Conservation (phyloP, 345 rosid species). For the Melaleuca quinquenervia region DNA sequence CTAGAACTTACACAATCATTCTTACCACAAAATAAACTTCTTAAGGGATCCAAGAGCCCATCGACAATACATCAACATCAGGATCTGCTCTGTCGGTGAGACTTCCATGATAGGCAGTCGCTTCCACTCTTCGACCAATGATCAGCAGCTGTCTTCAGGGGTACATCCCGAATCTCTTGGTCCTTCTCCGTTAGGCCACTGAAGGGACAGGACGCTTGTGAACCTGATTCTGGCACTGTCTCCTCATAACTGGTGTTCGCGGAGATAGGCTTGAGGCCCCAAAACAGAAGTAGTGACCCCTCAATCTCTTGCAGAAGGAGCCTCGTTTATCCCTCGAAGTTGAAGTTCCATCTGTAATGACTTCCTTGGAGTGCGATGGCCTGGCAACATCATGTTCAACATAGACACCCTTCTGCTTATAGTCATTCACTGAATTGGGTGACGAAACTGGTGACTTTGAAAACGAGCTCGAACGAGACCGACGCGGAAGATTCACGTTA, state of each 20-base stretch:
- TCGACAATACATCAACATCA: background rate
- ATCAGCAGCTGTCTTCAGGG: background rate
- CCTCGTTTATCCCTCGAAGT: conserved; percentile 24
- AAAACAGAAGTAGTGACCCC: conserved; percentile 65
- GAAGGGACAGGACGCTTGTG: conserved; percentile 27
- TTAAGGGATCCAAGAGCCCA: background rate
- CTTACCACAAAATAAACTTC: background rate
- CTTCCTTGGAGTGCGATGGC: conserved; percentile 31
- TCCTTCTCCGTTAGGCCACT: conserved; percentile 17
- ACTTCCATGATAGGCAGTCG: background rate
- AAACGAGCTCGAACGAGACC: conserved; percentile 72
- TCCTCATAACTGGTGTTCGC: conserved; percentile 22
- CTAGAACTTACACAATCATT: background rate
- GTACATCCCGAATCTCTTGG: background rate
- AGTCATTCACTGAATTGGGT: conserved; percentile 32
- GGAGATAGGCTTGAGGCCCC: conserved; percentile 43
- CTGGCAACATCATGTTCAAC: conserved; percentile 31
- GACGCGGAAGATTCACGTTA: conserved; percentile 18
- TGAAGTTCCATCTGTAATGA: conserved; percentile 17
- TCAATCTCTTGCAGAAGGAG: conserved; percentile 22
- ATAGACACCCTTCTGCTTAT: conserved; percentile 46
- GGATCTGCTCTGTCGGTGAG: background rate
- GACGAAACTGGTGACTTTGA: conserved; percentile 61
- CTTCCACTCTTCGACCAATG: background rate
- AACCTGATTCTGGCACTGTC: conserved; percentile 25